Evolutionary conservation across 305 asterid genomes (phyloP).

Genomic region (Rubia balearica): DNA sequence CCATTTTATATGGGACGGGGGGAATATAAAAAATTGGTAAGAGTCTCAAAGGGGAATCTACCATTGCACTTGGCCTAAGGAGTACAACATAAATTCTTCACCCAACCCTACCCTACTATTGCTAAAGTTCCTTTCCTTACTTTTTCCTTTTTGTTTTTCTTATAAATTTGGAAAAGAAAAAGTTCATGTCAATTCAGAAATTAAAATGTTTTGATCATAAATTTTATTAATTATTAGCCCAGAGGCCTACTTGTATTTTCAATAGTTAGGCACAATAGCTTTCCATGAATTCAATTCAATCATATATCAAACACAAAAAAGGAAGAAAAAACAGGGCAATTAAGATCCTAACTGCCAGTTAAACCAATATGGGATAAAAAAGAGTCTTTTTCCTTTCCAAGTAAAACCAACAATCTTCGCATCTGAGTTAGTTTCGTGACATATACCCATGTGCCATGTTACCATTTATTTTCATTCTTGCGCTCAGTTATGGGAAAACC

Average conservation of each 20-base stretch:
- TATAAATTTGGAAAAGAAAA: neutral
- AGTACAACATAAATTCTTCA: neutral
- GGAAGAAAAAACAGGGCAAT: neutral
- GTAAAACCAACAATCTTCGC: neutral
- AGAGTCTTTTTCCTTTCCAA: neutral
- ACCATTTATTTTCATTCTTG: neutral
- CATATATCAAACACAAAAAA: neutral
- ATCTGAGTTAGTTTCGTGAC: neutral
- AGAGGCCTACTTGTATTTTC: too few relatives aligned
- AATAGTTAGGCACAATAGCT: neutral
- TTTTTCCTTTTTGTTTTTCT: too few relatives aligned
- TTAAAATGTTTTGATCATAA: too few relatives aligned
- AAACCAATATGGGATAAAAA: neutral
- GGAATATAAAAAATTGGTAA: too few relatives aligned
- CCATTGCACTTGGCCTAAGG: too few relatives aligned
- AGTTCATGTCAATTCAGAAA: too few relatives aligned
- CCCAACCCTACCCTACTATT: neutral
- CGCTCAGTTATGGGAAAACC: too few relatives aligned
- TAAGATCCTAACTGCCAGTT: neutral
- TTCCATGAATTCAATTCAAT: neutral
- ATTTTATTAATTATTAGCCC: too few relatives aligned
- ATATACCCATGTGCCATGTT: neutral
- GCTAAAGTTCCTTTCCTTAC: neutral
- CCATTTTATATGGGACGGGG: too few relatives aligned
- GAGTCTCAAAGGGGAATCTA: too few relatives aligned